These are phyloP conservation scores for Aspergillus uvarum DNA, from an alignment of 2,329 filamentous ascomycete species.

Conservation along the genomic window DNA sequence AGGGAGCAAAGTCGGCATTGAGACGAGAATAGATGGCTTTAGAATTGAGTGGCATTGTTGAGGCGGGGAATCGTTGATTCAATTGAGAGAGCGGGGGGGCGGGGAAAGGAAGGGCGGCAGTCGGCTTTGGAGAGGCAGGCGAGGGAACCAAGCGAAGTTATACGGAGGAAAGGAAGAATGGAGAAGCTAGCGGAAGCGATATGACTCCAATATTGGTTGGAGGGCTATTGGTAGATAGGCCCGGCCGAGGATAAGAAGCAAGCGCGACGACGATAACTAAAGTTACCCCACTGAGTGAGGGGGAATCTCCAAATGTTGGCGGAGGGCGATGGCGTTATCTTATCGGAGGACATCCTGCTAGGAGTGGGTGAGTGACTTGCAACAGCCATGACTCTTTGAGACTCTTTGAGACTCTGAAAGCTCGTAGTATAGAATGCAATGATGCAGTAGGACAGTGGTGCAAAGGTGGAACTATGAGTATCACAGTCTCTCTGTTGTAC, in stretches of 20 bases:
- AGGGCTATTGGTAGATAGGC: background rate
- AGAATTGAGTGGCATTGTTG: slow-evolving; percentile 50
- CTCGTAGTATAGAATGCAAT: no score
- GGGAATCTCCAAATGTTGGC: background rate
- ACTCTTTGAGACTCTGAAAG: no score
- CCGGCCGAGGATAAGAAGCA: background rate
- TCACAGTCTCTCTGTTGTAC: no score
- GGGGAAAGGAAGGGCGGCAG: background rate
- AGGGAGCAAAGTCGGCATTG: slow-evolving; percentile 44
- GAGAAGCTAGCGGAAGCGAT: background rate
- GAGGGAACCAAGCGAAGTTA: background rate
- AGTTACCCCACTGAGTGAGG: background rate
- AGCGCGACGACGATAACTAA: no score
- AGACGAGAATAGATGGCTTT: slow-evolving; percentile 52
- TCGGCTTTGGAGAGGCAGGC: background rate
- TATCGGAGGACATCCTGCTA: background rate
- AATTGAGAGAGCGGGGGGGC: background rate
- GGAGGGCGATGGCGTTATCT: background rate
- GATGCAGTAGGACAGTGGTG: no score
- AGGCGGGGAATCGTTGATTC: background rate
- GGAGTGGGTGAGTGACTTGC: no score
- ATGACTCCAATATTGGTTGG: background rate
- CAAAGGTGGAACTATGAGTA: no score
- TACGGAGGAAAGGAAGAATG: background rate
- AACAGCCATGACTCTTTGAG: no score